phyloP scores from a whole-genome alignment of 1,284 basidiomycete species.

The Cryptococcus deneoformans region DNA sequence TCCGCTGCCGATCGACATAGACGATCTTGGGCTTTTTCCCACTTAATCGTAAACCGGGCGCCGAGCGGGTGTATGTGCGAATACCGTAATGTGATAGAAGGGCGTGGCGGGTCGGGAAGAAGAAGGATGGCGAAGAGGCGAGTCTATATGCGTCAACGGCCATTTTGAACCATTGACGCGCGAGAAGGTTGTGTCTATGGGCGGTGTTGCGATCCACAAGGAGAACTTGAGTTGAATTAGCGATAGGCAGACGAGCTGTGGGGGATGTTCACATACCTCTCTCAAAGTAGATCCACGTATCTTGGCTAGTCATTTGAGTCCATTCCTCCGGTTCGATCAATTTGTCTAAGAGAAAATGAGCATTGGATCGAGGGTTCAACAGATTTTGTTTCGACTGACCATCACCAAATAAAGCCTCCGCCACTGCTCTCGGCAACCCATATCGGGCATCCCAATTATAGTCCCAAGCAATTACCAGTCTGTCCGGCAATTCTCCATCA shows the following conservation, averaged over 20 bases:
- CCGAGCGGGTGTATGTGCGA: neutral
- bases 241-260: neutral
- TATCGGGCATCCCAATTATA: conserved; percentile 16
- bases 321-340: conserved; percentile 12
- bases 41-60: neutral
- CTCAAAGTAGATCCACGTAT: conserved; percentile 16
- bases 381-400: conserved; percentile 2
- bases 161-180: conserved; percentile 30
- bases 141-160: conserved; percentile 16
- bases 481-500: conserved; percentile 4
- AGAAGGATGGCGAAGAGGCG: conserved; percentile 6
- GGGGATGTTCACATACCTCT: conserved; percentile 7
- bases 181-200: conserved; percentile 16
- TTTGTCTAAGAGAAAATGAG: neutral
- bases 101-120: neutral
- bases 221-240: conserved; percentile 12
- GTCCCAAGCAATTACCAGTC: conserved; percentile 20
- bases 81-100: conserved; percentile 2
- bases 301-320: conserved; percentile 2
- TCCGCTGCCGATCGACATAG: conserved; percentile 28
- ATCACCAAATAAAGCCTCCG: conserved; percentile 12
- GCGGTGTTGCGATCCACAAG: conserved; percentile 25
- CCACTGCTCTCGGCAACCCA: conserved; percentile 16
- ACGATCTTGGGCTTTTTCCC: conserved; percentile 15
- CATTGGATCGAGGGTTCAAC: neutral